Evolutionary conservation across 306 rosid species (phyloP), one percentile per base, ranked within the genome.

Genomic region (Begonia loranthoides): DNA sequence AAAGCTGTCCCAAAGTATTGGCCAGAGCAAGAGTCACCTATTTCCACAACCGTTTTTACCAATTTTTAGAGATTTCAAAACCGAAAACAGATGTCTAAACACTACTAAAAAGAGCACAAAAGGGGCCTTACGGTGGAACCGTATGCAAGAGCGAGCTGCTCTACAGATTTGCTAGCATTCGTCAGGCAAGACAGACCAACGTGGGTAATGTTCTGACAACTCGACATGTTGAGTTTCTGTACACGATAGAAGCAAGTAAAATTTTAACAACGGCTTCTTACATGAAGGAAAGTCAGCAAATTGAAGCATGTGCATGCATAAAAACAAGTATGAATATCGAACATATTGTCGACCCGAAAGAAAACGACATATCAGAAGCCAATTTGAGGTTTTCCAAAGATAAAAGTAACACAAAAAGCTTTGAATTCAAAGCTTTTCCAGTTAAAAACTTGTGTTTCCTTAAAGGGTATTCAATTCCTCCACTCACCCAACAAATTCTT

Each of bases 191-290:
- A 81, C 60, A 90, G 64, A 41, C 94, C 95, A 3, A 55, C 9
- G 13, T 69, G 86, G 68, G 78, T 72, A 60, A 86, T 73, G 69
- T 73, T 74, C 49, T 81, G 87, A 79, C 95, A 90, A 38, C 86
- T 73, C 22, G 95, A 82, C 70, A 90, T 60, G 54, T 90, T 92
- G 55, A 90, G 94, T 67, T 69, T 90, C 99, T 90, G 93, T 43
- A 21, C 9, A 28, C 9, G 5, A 28, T 28, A 28, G 36, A 4
- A 28, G 43, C 70, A 56, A 52, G 55, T 43, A 66, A 65, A 59
- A 50, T 33, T 45, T 28, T 0, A 28, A n/a, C 16, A 50, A 56
- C 45, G 51, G n/a, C 61, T 21, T n/a, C 51, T 44, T 14, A 58
- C 54, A 67, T 45, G 46, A 17, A 22, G 59, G 39, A 9, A 11